Evolutionary conservation across 192 early-diverging fungal species (phyloP), one percentile per base, ranked within the genome.

Genomic region (Coemansia sp.): DNA sequence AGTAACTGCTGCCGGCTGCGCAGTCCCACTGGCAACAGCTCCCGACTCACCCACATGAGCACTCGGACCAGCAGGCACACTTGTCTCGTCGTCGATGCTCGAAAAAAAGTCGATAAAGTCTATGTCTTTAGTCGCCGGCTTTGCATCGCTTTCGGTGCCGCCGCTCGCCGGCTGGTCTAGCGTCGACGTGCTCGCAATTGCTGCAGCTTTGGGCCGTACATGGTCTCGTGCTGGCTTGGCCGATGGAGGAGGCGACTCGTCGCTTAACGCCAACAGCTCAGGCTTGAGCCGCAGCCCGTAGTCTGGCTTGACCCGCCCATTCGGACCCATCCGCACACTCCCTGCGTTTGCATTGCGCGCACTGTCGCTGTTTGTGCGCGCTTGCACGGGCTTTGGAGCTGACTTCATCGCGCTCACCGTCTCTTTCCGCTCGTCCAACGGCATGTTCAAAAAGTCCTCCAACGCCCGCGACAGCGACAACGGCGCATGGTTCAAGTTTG

Each of bases 31-130:
- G 35, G 9, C 39, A 2, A 50, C 38, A 41, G 57, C 43, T 3
- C n/a, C 11, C 21, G 29, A 48, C 24, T 15, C 19, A 4, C 25
- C 37, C 23, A 21, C 45, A 15, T 10, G 52, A 0, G 32, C 9
- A 4, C 4, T 4, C 38, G 43, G 9, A 37, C 54, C 43, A 32
- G 37, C 23, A 4, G 48, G 47, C 3, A 65, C 27, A 4, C 59
- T 43, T 1, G 41, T 48, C 4, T 79, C 74, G 53, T 76, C 73
- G 35, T 84, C 82, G 32, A 84, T 80, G 41, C 82, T 84, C 14
- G 82, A 70, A 69, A 84, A 84, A 65, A 84, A 84, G 68, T 84
- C 82, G 19, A 84, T 84, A 68, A 84, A 73, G 55, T 84, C 74
- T 2, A 74, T 66, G 39, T 76, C 72, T 51, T 56, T 64, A 25